phyloP scores from a whole-genome alignment of 2,329 filamentous ascomycete species.

The Aspergillus sp. region DNA sequence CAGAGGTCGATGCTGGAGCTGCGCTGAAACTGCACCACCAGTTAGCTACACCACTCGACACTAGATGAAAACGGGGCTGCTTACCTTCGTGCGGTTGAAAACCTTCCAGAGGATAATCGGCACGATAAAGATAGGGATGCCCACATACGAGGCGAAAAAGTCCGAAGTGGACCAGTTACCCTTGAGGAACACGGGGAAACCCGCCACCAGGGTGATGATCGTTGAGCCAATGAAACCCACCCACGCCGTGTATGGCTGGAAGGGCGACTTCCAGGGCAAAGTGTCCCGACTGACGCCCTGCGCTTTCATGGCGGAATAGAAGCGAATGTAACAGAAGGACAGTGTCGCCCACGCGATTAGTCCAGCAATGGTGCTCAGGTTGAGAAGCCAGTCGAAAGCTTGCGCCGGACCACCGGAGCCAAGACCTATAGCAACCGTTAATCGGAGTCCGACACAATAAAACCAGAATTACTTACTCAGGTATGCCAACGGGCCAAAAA shows the following conservation, averaged over 20 bases:
- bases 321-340: conserved; percentile 52
- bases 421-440: conserved; percentile 24
- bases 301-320: conserved; percentile 48
- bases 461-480: conserved; percentile 28
- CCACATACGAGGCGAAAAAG: conserved; percentile 45
- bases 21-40: conserved; percentile 24
- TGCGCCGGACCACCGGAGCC: conserved; percentile 37
- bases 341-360: conserved; percentile 53
- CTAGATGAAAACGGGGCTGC: conserved; percentile 13
- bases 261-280: conserved; percentile 51
- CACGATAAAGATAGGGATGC: conserved; percentile 46
- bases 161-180: conserved; percentile 35
- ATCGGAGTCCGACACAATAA: neutral
- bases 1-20: conserved; percentile 33
- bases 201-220: conserved; percentile 67
- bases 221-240: conserved; percentile 58
- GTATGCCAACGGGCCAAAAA: conserved; percentile 47
- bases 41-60: conserved; percentile 2
- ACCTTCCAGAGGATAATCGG: conserved; percentile 48
- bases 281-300: conserved; percentile 41
- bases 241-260: conserved; percentile 66
- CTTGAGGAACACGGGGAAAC: conserved; percentile 57
- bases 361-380: conserved; percentile 49
- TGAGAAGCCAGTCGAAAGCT: conserved; percentile 46
- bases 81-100: conserved; percentile 39